Percentiles rank a stretch among this genome's conserved stretches.
Evolutionary conservation across 148 eudicot species (phyloP).

Genomic region (Fagopyrum tataricum): DNA sequence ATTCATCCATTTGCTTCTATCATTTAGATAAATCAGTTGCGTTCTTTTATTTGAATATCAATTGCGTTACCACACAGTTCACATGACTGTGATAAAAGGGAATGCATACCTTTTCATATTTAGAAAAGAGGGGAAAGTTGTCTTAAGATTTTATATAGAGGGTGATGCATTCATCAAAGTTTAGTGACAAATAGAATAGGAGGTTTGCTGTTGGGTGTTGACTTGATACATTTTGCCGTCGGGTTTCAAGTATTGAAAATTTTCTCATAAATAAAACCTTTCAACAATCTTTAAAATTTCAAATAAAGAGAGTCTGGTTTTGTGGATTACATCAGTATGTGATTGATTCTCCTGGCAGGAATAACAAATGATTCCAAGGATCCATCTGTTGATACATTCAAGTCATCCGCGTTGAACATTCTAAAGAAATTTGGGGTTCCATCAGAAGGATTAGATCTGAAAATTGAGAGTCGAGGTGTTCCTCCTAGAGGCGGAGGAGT

Average conservation of each 20-base stretch:
- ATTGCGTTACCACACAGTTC: background rate
- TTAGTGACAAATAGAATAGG: background rate
- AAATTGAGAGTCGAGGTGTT: constrained; percentile 70
- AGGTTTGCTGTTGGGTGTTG: background rate
- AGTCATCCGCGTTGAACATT: constrained; percentile 60
- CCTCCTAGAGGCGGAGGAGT: constrained; percentile 93
- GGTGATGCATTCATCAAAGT: background rate
- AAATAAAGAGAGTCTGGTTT: background rate
- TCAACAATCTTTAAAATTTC: background rate
- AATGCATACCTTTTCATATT: background rate
- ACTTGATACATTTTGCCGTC: background rate
- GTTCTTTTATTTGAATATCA: background rate
- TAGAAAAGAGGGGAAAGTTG: background rate
- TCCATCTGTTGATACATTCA: constrained; percentile 81
- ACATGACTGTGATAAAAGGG: background rate
- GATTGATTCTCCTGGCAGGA: constrained; percentile 29
- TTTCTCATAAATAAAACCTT: background rate
- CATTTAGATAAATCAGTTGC: background rate
- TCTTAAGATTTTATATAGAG: background rate
- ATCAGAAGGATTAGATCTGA: constrained; percentile 75
- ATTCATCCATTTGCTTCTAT: background rate
- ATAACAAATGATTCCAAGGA: constrained; percentile 83
- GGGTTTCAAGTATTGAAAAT: background rate
- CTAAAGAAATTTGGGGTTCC: constrained; percentile 77
- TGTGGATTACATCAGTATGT: background rate